These are phyloP conservation scores for Paraphaeosphaeria minitans DNA, from an alignment of 2,329 filamentous ascomycete genomes.

Conservation along the genomic window DNA sequence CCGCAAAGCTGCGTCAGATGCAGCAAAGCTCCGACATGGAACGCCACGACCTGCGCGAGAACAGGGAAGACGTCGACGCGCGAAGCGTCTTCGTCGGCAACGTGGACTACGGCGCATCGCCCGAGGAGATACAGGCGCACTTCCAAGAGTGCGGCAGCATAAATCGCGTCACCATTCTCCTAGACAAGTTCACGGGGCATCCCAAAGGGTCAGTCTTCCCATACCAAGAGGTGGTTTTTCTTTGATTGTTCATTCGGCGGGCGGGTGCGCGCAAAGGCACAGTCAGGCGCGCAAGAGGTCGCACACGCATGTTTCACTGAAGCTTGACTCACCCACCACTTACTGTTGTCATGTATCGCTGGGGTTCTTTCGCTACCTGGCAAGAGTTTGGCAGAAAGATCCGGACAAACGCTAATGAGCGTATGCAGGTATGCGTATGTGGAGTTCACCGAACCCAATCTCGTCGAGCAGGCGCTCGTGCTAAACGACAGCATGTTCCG, in stretches of 20 bases:
- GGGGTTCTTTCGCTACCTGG: conserved; percentile 59
- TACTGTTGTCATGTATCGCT: conserved; percentile 16
- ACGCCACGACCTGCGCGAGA: conserved; percentile 80
- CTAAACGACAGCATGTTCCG: conserved; percentile 97
- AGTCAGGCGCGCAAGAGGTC: conserved; percentile 12
- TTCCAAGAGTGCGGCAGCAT: conserved; percentile 97
- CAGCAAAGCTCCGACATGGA: conserved; percentile 76
- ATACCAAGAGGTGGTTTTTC: conserved; percentile 47
- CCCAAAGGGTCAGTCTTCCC: conserved; percentile 84
- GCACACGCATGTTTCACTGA: conserved; percentile 9
- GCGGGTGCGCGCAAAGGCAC: conserved; percentile 7
- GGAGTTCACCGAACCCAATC: conserved; percentile 91
- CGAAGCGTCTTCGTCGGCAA: conserved; percentile 98
- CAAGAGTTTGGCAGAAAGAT: conserved; percentile 60
- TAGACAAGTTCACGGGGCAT: conserved; percentile 98
- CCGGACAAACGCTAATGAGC: conserved; percentile 54
- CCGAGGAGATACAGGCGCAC: conserved; percentile 97
- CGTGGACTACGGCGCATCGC: conserved; percentile 95
- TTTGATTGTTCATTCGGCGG: conserved; percentile 27
- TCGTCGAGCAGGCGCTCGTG: conserved; percentile 91
- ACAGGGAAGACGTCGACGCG: conserved; percentile 93
- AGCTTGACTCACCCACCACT: conserved; percentile 8
- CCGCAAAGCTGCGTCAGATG: conserved; percentile 60
- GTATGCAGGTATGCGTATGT: conserved; percentile 91
- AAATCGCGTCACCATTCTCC: conserved; percentile 94